These are phyloP conservation scores for Trichoderma sp. DNA, from an alignment of 2,329 filamentous ascomycete genomes.

Conservation along the genomic window DNA sequence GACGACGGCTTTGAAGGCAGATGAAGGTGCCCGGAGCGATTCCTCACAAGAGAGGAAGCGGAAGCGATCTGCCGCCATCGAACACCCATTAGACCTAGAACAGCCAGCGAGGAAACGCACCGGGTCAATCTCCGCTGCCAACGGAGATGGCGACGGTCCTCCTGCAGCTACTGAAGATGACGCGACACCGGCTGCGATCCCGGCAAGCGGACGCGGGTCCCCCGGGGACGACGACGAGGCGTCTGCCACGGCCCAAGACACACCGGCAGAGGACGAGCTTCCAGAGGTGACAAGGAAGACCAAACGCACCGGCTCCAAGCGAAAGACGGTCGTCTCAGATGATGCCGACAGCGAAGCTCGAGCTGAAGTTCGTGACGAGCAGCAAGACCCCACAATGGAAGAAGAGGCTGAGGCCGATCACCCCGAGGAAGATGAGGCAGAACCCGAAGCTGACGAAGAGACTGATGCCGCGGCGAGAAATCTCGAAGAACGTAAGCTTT, in stretches of 20 bases:
- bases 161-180: conserved; percentile 34
- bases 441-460: conserved; percentile 56
- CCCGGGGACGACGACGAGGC: conserved; percentile 47
- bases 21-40: conserved; percentile 35
- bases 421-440: conserved; percentile 55
- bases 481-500: conserved; percentile 61
- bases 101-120: conserved; percentile 54
- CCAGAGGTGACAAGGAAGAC: conserved; percentile 39
- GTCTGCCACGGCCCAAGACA: conserved; percentile 30
- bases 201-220: conserved; percentile 40
- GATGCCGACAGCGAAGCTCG: conserved; percentile 33
- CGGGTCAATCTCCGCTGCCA: conserved; percentile 46
- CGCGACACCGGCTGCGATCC: conserved; percentile 33
- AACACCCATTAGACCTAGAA: conserved; percentile 43
- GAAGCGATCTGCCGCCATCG: conserved; percentile 48
- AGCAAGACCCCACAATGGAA: conserved; percentile 35
- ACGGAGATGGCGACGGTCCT: conserved; percentile 36
- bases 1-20: conserved; percentile 30
- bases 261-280: conserved; percentile 33
- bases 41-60: conserved; percentile 45
- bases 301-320: conserved; percentile 43
- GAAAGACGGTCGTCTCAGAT: conserved; percentile 33
- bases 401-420: conserved; percentile 48
- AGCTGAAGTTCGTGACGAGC: conserved; percentile 34
- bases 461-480: conserved; percentile 58